Percentiles rank a stretch among this genome's conserved stretches.
Conservation (phyloP, 768 basidiomycete genomes). For the Suillus brevipes region DNA sequence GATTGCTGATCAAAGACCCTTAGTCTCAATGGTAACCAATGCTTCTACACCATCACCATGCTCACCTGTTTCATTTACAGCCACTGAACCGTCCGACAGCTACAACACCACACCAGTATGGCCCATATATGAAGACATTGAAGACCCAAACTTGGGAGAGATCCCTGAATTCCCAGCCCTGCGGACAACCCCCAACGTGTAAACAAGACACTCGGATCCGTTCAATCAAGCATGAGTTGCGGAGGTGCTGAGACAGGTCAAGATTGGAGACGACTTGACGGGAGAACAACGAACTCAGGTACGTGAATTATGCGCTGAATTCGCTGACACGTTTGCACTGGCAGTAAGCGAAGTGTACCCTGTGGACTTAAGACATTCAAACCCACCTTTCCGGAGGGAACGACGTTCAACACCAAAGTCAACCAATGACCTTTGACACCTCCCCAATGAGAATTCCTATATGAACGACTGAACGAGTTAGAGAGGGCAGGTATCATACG, state of each 20-base stretch:
- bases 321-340: slow-evolving; percentile 42
- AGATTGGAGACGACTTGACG: slow-evolving; percentile 33
- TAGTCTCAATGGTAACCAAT: too few species aligned
- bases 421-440: not conserved
- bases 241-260: slow-evolving; percentile 18
- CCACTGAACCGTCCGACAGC: too few species aligned
- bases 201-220: not conserved
- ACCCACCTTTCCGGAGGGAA: not conserved
- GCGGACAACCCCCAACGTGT: fast-evolving
- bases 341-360: slow-evolving; percentile 37
- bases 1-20: too few species aligned
- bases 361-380: slow-evolving; percentile 16
- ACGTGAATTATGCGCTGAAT: slow-evolving; percentile 23
- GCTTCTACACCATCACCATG: too few species aligned
- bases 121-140: too few species aligned
- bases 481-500: not conserved
- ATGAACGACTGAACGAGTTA: slow-evolving; percentile 2
- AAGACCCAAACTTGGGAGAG: not conserved
- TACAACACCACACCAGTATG: too few species aligned
- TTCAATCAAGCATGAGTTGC: slow-evolving; percentile 17
- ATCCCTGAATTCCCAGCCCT: not conserved
- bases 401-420: not conserved
- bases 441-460: slow-evolving; percentile 1
- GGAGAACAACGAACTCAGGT: slow-evolving; percentile 24
- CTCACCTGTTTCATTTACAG: too few species aligned